Percentiles rank a stretch among this genome's conserved stretches.
These are phyloP conservation scores for Ophiostoma australiae DNA, from an alignment of 2,329 filamentous ascomycete species.

Conservation along the genomic window DNA sequence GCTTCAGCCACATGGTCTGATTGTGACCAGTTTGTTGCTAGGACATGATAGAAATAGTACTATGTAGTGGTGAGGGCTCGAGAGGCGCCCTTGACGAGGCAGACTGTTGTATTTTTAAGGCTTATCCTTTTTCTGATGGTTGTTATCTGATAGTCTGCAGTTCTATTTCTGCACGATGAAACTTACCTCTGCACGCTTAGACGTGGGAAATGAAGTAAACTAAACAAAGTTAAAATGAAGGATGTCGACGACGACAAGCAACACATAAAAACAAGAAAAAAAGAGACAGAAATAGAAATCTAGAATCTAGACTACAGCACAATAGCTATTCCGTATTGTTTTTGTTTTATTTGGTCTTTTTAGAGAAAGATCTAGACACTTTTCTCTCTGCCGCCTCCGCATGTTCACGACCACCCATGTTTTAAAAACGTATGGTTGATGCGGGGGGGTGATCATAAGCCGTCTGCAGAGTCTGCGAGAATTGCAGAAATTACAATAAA, in stretches of 20 bases:
- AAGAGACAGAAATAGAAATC: background rate
- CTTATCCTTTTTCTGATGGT: background rate
- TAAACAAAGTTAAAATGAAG: background rate
- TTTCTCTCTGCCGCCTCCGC: background rate
- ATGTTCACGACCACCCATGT: background rate
- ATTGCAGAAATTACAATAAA: background rate
- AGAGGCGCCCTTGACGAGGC: background rate
- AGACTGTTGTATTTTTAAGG: background rate
- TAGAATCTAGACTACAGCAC: background rate
- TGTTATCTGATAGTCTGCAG: background rate
- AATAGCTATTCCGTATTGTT: too few species aligned
- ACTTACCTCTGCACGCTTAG: background rate
- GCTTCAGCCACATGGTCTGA: conserved; percentile 6
- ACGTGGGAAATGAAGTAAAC: background rate
- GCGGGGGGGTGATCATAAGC: background rate
- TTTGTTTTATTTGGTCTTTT: too few species aligned
- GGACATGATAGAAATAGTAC: background rate
- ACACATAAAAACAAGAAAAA: background rate
- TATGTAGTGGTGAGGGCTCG: too few species aligned
- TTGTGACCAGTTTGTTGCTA: background rate
- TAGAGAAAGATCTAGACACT: background rate
- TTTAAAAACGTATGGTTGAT: background rate
- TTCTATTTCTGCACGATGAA: background rate
- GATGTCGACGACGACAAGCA: background rate
- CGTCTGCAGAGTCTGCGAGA: background rate